Base-by-base conservation (phyloP, 495 filamentous ascomycete genomes). In the Aspergillus steynii region DNA sequence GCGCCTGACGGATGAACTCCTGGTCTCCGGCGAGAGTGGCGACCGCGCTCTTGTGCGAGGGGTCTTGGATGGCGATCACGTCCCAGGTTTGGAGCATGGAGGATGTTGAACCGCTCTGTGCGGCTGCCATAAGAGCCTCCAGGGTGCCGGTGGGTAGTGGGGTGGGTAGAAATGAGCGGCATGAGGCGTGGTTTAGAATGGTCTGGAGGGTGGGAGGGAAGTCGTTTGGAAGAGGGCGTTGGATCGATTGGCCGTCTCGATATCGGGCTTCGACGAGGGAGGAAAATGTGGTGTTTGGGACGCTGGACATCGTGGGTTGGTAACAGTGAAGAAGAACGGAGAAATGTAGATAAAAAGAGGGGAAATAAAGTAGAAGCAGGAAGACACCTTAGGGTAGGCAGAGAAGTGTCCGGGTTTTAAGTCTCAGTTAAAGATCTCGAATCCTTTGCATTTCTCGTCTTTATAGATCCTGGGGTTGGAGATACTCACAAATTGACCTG, bases 41-140 rank as follows among this genome's bases (percentile, higher is more conserved):
- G 42, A 50, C 56, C 27, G 56, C 45, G 42, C 3, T 34, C 27
- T 58, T 50, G 45, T 58, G 56, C 25, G 5, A 6, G n/a, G 20
- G 20, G 34, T 58, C 56, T 4, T 50, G 56, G 56, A 58, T 58
- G 26, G 56, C 56, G 56, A 58, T 25, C 20, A 58, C 42, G 56
- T 28, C 28, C 37, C 42, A 58, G 12, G 45, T 58, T 50, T 58
- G 56, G 15, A 58, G 56, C 56, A 58, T 58, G 31, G 56, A 58
- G 42, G 26, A 50, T 1, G 56, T 58, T 1, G 56, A 58, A 14
- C 42, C 56, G 28, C 56, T 58, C 50, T 58, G 56, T 2, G 37
- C 56, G 2, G 45, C 45, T 9, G 56, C 56, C 8, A 58, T 8
- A 2, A 58, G 56, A 4, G 56, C 48, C 10, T 47, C 37, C 26